phyloP scores from a whole-genome alignment of 2,329 filamentous ascomycete genomes.

The Kalaharituber pfeilii region DNA sequence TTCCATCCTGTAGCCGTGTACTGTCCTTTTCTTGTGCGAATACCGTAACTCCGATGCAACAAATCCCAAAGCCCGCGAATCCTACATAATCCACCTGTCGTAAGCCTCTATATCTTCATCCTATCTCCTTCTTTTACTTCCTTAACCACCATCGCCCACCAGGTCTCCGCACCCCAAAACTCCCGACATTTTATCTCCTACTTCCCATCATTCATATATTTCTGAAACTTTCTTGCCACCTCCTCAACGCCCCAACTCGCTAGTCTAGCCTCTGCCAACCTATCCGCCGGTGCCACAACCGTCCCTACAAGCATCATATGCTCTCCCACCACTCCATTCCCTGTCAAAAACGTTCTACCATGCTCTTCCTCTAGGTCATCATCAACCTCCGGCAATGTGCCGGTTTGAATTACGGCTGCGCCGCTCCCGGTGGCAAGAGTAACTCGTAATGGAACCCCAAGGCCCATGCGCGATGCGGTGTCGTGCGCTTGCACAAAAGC shows the following conservation, averaged over 20 bases:
- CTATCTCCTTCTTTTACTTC: background rate
- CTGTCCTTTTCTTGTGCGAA: too few relatives aligned
- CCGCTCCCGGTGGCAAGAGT: slow-evolving; percentile 18
- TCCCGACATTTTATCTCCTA: background rate
- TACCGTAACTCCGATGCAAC: too few relatives aligned
- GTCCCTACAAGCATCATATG: slow-evolving; percentile 19
- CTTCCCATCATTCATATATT: slow-evolving; percentile 5
- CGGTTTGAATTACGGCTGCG: slow-evolving; percentile 21
- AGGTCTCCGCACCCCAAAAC: background rate
- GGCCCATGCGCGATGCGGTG: slow-evolving; percentile 21
- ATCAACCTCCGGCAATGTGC: slow-evolving; percentile 6
- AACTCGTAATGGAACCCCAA: slow-evolving; percentile 19
- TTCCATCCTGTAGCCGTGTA: too few relatives aligned
- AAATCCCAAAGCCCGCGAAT: background rate
- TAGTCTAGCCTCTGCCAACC: slow-evolving; percentile 20
- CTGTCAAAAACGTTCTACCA: background rate
- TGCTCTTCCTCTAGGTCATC: background rate
- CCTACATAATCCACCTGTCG: background rate
- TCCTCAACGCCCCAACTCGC: slow-evolving; percentile 23
- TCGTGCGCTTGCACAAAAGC: slow-evolving; percentile 22
- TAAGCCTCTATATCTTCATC: background rate
- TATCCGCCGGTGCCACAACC: slow-evolving; percentile 19
- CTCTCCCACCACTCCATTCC: slow-evolving; percentile 4
- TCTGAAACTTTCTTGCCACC: slow-evolving; percentile 16
- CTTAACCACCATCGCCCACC: background rate